Base-by-base conservation (phyloP, 192 early-diverging fungal species). In the Umbelopsis ramanniana region DNA sequence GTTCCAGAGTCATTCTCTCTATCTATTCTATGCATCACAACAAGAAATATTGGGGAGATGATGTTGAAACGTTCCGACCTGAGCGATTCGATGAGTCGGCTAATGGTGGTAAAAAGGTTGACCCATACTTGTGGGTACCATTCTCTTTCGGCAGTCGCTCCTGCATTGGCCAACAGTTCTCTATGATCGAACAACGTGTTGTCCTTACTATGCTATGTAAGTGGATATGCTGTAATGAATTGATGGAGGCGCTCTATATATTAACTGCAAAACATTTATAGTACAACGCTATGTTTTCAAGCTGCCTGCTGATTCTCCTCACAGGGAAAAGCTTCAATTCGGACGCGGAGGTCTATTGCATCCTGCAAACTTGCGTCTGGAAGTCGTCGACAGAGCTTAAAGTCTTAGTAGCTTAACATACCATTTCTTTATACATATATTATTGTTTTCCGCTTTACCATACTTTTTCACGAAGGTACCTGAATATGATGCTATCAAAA, bases 91-190 rank as follows among this genome's bases (percentile, higher is more conserved):
- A 76, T 0, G 79, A 80, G 4, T 37, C 21, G 10, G 23, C 23
- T 12, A 46, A 22, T 12, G 33, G 10, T 11, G 67, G 40, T 15
- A 60, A 71, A n/a, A 60, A 53, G 21, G 40, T 70, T 14, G 54
- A 67, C 17, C 46, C 82, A 21, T 83, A 76, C 45, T 73, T 78
- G 26, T 85, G 82, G 80, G 72, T 83, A 9, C 83, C 89, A 21
- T 90, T 90, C 69, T 81, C 84, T 74, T 80, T 75, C 50, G 89
- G 87, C 24, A 70, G 74, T 37, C 84, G 84, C 45, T 77, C 83
- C 60, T 90, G 89, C 72, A 78, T 89, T 45, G 88, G 88, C 14
- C 70, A 78, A 78, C 84, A 87, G 67, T 89, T 91, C 70, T 81
- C 82, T 2, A 75, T 91, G 52, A 76, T 86, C 24, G 87, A 86